Base-by-base conservation (phyloP, 805 yeast genomes). In the Brettanomyces sp. region DNA sequence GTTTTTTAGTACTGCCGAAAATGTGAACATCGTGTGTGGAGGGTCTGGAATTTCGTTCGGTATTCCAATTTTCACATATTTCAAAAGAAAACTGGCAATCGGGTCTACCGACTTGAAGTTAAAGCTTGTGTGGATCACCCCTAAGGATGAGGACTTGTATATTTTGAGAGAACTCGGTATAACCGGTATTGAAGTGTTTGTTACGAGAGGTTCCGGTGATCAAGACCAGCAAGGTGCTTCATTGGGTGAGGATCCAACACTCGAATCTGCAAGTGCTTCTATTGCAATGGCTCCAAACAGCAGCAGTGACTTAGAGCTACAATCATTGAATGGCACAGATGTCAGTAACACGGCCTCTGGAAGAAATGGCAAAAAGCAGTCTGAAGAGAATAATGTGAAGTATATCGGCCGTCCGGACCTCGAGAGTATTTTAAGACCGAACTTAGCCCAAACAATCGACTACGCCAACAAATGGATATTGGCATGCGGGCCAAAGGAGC, bases 41-140 rank as follows among this genome's bases (percentile, higher is more conserved):
- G 93, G 93, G 0, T 76, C 87, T 2, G 90, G 91, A 1, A 73
- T 84, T 9, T 79, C 89, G 0, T 74, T 74, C 45, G 84, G 82
- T 3, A 49, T 80, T 8, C 80, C 85, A 0, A 38, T 80, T 1
- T 73, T 68, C 54, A 68, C 69, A 41, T 63, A 70, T 47, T 64
- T 77, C 42, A 56, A 55, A 18, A 42, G 44, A 4, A 58, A 59
- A 32, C 53, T 51, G 8, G 52, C 47, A 14, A 49, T 40, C 7
- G 59, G 55, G 22, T 54, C 50, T 1, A 51, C 46, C 36, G 65
- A 63, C 35, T 49, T 68, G 5, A 60, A 51, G 41, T 54, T 75
- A 2, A 64, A 66, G 22, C 56, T 81, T 44, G 59, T 74, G 6
- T 83, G 91, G 91, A 64, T 79, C 22, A 64, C 76, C 0, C 63